Conservation (phyloP, 169 alveolate genomes). For the Amoebophrya sp. region DNA sequence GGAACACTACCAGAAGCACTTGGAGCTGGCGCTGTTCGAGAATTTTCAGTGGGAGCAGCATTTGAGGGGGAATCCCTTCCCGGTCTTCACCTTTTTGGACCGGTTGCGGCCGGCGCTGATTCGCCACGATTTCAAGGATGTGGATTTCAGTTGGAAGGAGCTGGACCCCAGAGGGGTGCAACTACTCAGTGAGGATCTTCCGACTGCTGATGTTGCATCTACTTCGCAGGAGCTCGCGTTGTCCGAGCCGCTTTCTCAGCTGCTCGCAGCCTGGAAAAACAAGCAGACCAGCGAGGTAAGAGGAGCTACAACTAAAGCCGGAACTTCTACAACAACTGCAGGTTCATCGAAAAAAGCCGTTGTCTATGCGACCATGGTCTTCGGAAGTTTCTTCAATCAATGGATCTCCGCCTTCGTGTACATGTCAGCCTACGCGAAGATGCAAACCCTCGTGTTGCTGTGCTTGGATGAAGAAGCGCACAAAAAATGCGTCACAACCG, state of each 20-base stretch:
- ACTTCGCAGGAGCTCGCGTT: too few relatives aligned
- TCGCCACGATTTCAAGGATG: not conserved
- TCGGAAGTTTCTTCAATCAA: not conserved
- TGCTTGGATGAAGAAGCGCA: not conserved
- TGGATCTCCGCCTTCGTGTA: not conserved
- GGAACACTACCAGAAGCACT: not conserved
- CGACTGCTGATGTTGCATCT: too few relatives aligned
- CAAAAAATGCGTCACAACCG: too few relatives aligned
- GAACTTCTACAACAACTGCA: too few relatives aligned
- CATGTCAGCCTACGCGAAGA: not conserved
- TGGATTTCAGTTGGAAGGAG: not conserved
- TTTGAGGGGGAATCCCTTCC: not conserved
- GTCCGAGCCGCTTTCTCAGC: too few relatives aligned
- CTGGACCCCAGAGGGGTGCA: too few relatives aligned
- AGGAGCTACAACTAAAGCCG: too few relatives aligned
- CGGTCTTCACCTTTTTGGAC: not conserved
- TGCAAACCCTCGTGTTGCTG: not conserved
- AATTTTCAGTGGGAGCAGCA: not conserved
- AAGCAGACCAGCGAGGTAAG: too few relatives aligned
- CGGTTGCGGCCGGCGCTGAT: not conserved
- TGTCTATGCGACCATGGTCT: not conserved
- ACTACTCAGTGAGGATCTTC: too few relatives aligned
- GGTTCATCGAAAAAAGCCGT: too few relatives aligned
- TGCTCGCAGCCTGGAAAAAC: too few relatives aligned
- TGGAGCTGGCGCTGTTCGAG: not conserved